Evolutionary conservation across 805 yeast genomes (phyloP).

Genomic region (Lipomyces sp.): DNA sequence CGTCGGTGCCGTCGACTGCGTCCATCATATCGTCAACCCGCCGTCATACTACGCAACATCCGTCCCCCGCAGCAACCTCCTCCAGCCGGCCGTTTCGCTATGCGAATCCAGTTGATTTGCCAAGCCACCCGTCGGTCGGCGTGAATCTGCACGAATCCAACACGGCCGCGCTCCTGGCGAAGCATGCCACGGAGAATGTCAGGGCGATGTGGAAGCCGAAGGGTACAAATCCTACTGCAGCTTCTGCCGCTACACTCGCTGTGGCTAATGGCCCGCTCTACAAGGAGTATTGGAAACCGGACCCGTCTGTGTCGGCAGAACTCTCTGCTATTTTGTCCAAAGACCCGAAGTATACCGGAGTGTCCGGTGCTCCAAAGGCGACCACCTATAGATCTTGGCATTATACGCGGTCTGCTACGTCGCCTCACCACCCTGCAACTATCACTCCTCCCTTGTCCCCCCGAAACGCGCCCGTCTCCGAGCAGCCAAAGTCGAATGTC

Average conservation of each 20-base stretch:
- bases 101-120: slow-evolving; percentile 19
- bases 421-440: too few species aligned
- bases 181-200: slow-evolving; percentile 3
- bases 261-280: slow-evolving; percentile 34
- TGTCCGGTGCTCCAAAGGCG: slow-evolving; percentile 19
- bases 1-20: too few species aligned
- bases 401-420: too few species aligned
- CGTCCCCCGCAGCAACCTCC: slow-evolving; percentile 6
- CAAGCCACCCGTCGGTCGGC: slow-evolving; percentile 23
- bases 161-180: slow-evolving; percentile 18
- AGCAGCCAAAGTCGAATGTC: too few species aligned
- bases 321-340: slow-evolving; percentile 49
- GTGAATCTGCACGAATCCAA: slow-evolving; percentile 6
- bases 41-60: too few species aligned
- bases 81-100: slow-evolving; percentile 8
- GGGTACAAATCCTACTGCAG: slow-evolving; percentile 31
- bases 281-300: slow-evolving; percentile 38
- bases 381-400: not conserved
- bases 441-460: too few species aligned
- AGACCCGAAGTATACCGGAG: slow-evolving; percentile 44
- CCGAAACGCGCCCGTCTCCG: too few species aligned
- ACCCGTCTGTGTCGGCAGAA: slow-evolving; percentile 55
- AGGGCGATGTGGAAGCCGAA: slow-evolving; percentile 18
- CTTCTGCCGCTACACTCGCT: slow-evolving; percentile 41
- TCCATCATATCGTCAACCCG: too few species aligned